A percentile compares a stretch with the other conserved stretches of the same genome.
Evolutionary conservation across 768 basidiomycete genomes (phyloP).

Genomic region (Boletus reticulatus): DNA sequence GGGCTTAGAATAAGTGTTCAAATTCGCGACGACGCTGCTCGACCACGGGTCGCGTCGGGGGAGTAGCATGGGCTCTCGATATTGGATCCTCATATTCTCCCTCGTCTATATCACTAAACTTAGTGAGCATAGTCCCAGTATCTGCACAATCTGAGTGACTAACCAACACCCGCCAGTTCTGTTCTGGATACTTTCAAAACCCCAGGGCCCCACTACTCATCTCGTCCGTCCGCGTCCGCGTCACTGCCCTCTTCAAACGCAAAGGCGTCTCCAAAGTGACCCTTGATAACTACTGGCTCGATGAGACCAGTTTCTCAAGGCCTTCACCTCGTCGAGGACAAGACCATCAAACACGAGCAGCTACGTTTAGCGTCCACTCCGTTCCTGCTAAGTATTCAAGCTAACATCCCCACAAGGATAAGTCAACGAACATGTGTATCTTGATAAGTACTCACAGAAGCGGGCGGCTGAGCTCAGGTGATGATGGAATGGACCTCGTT

Average conservation of each 20-base stretch:
- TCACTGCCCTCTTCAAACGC: background rate
- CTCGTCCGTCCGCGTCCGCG: background rate
- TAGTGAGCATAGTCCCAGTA: too few species aligned
- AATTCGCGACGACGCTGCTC: too few species aligned
- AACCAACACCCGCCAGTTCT: too few species aligned
- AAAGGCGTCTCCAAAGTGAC: background rate
- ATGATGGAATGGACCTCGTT: background rate
- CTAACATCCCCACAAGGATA: background rate
- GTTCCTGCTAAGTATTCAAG: background rate
- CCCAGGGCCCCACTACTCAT: too few species aligned
- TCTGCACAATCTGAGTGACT: too few species aligned
- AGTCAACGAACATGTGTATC: background rate
- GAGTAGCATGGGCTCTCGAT: too few species aligned
- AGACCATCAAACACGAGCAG: background rate
- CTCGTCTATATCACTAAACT: too few species aligned
- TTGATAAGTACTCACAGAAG: background rate
- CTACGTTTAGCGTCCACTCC: background rate
- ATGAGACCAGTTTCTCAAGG: background rate
- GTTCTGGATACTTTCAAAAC: too few species aligned
- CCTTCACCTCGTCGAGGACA: background rate
- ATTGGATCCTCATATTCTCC: too few species aligned
- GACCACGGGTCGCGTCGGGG: too few species aligned
- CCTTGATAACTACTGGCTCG: background rate
- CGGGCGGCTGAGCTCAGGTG: background rate
- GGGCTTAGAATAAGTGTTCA: too few species aligned